phyloP scores from a whole-genome alignment of 805 yeast genomes.

The Lachancea lanzarotensis region DNA sequence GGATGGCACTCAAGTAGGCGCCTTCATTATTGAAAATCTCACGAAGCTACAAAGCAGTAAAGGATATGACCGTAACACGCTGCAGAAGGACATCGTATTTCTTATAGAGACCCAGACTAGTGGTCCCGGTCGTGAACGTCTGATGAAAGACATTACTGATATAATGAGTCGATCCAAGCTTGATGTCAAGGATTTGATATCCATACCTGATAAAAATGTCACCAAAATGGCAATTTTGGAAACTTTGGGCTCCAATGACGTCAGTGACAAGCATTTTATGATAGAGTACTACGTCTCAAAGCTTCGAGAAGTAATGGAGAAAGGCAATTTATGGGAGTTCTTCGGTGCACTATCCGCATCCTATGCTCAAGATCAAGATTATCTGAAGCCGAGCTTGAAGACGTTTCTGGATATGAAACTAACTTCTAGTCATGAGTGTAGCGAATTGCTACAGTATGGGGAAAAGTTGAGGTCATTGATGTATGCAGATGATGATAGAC shows the following conservation, averaged over 20 bases:
- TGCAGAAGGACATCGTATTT: constrained; percentile 13
- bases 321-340: constrained; percentile 14
- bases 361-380: constrained; percentile 21
- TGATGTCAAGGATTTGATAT: constrained; percentile 13
- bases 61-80: neutral
- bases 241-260: constrained; percentile 16
- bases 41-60: neutral
- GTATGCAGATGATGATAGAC: constrained; percentile 1
- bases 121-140: neutral
- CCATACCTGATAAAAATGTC: constrained; percentile 12
- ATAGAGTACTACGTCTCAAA: constrained; percentile 22
- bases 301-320: constrained; percentile 16
- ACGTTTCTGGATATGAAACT: constrained; percentile 19
- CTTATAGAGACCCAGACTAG: constrained; percentile 7
- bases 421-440: constrained; percentile 7
- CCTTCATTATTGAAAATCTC: constrained; percentile 6
- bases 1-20: neutral
- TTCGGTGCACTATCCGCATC: constrained; percentile 15
- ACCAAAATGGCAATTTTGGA: constrained; percentile 24
- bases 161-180: constrained; percentile 11
- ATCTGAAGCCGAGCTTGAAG: constrained; percentile 19
- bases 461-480: constrained; percentile 1
- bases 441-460: neutral
- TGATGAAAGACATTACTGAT: constrained; percentile 8
- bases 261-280: constrained; percentile 22